Percentiles rank a stretch among this genome's conserved stretches.
phyloP scores from a whole-genome alignment of 2,329 filamentous ascomycete species.

The Pseudogymnoascus sp. region DNA sequence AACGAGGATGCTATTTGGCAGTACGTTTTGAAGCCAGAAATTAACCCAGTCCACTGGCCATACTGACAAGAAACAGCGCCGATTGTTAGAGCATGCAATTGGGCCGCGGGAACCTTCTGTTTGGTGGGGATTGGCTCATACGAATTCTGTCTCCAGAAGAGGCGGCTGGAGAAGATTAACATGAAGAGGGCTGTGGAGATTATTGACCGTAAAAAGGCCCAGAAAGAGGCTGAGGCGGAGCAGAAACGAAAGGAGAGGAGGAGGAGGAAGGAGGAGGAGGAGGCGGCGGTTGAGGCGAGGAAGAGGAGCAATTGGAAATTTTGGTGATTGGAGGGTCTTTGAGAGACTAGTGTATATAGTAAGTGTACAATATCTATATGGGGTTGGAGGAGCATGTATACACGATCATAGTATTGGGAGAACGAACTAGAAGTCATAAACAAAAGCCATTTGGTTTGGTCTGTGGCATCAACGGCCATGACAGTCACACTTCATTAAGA shows the following conservation, averaged over 20 bases:
- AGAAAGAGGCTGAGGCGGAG: constrained; percentile 42
- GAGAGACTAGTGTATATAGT: constrained; percentile 2
- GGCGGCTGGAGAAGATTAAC: constrained; percentile 66
- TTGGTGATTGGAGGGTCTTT: not conserved
- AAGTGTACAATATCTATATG: constrained; percentile 4
- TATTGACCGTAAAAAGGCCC: constrained; percentile 62
- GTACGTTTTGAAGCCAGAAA: constrained; percentile 36
- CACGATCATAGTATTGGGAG: not conserved
- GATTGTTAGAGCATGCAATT: constrained; percentile 65
- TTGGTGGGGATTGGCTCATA: constrained; percentile 62
- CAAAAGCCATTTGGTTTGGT: not conserved
- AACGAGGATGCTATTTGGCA: constrained; percentile 63
- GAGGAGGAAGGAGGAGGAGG: constrained; percentile 35
- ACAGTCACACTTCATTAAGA: not conserved
- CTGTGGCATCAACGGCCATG: not conserved
- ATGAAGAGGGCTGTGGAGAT: constrained; percentile 83
- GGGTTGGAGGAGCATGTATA: not conserved
- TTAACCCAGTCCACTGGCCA: not conserved
- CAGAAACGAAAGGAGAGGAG: constrained; percentile 34
- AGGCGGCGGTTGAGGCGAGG: constrained; percentile 19
- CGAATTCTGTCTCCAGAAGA: constrained; percentile 73
- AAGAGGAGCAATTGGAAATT: constrained; percentile 8
- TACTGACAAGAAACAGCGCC: constrained; percentile 35
- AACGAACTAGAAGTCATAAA: not conserved
- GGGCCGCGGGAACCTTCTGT: constrained; percentile 73